Conservation (phyloP, 1,139 yeast species). For the Debaryomycetaceae sp. region DNA sequence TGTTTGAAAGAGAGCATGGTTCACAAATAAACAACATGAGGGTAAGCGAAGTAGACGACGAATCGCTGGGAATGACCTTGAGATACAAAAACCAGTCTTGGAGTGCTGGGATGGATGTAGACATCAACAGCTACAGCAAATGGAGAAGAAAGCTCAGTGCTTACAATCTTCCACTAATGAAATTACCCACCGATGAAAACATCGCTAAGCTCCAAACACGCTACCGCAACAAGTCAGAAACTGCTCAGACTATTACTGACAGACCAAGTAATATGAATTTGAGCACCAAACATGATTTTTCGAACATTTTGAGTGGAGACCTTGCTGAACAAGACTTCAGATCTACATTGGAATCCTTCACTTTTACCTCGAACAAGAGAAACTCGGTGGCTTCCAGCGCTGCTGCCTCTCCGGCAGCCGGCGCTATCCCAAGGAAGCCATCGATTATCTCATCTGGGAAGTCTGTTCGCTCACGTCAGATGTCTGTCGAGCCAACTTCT, state of each 20-base stretch:
- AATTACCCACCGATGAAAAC: conserved; percentile 38
- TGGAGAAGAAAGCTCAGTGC: conserved; percentile 38
- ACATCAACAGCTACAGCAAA: conserved; percentile 19
- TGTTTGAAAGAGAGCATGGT: conserved; percentile 38
- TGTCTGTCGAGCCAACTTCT: conserved; percentile 2
- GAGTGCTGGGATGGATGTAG: conserved; percentile 25
- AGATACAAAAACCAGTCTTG: conserved; percentile 16
- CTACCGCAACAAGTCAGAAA: conserved; percentile 17
- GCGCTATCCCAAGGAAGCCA: not conserved
- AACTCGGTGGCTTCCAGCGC: not conserved
- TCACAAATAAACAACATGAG: conserved; percentile 14
- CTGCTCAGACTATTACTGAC: conserved; percentile 4
- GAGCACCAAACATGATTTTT: conserved; percentile 23
- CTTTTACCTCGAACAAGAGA: conserved; percentile 18
- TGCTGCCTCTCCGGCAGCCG: not conserved
- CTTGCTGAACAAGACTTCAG: conserved; percentile 29
- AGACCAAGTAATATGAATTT: conserved; percentile 1
- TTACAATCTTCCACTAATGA: conserved; percentile 41
- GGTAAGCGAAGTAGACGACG: not conserved
- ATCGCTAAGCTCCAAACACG: conserved; percentile 25
- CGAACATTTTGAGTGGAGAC: conserved; percentile 32
- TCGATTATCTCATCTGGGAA: not conserved
- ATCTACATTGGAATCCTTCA: conserved; percentile 28
- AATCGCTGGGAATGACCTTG: not conserved
- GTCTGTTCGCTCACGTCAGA: not conserved